Percentiles rank a stretch among this genome's conserved stretches.
phyloP scores from a whole-genome alignment of 129 eudicot genomes.

The Lactuca saligna region DNA sequence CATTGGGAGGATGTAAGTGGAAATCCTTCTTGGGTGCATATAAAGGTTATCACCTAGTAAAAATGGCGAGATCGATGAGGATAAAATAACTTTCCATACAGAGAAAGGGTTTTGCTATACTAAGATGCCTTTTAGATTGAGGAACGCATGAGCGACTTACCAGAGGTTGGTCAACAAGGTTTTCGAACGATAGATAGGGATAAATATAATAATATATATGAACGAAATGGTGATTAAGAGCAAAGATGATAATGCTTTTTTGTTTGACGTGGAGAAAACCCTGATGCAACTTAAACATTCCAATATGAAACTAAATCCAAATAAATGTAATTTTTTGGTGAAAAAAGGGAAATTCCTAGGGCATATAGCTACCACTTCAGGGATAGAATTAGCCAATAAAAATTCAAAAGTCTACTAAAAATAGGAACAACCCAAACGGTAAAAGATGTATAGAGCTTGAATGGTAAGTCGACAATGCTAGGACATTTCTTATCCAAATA shows the following conservation, averaged over 20 bases:
- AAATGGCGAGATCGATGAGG: no score
- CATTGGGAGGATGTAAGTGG: no score
- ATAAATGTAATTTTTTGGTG: not conserved
- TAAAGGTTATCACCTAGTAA: no score
- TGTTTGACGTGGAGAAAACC: not conserved
- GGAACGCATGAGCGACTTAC: no score
- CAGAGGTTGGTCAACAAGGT: no score
- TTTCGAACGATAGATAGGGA: no score
- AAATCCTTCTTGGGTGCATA: no score
- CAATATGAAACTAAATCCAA: not conserved
- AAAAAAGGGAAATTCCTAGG: not conserved
- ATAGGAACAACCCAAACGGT: not conserved
- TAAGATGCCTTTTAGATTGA: no score
- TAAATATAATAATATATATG: no score
- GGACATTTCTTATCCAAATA: not conserved
- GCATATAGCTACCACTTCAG: not conserved
- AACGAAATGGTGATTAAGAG: not conserved
- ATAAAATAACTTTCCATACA: no score
- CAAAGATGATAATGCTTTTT: not conserved
- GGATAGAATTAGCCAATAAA: not conserved
- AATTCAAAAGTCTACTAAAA: not conserved
- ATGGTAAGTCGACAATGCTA: not conserved
- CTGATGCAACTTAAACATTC: not conserved
- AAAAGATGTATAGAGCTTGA: not conserved
- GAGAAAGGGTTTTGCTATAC: no score